These are phyloP conservation scores for Backusella parvicylindrica DNA, from an alignment of 192 early-diverging fungal genomes.

Conservation along the genomic window DNA sequence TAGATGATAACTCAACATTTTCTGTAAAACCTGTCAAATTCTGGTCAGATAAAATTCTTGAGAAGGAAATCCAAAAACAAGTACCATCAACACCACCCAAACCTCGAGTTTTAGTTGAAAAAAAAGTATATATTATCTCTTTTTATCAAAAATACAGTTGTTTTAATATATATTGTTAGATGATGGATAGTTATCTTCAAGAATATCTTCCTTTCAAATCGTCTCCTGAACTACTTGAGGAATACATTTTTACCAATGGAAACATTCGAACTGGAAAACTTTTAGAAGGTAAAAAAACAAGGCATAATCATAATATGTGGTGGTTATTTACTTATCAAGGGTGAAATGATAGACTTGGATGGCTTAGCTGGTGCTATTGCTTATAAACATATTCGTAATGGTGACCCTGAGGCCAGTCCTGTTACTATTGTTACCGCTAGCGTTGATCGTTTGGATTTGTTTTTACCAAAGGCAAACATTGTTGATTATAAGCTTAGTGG, in stretches of 20 bases:
- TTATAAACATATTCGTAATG: slow-evolving; percentile 64
- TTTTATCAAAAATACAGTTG: not conserved
- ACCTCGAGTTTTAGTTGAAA: not conserved
- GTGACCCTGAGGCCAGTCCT: slow-evolving; percentile 38
- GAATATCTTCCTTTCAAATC: slow-evolving; percentile 75
- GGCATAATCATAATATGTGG: not conserved
- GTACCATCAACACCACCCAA: not conserved
- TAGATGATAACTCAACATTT: slow-evolving; percentile 14
- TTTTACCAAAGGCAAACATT: slow-evolving; percentile 50
- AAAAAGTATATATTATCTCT: slow-evolving; percentile 11
- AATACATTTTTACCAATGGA: slow-evolving; percentile 79
- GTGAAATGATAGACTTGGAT: slow-evolving; percentile 57
- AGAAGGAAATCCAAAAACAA: slow-evolving; percentile 18
- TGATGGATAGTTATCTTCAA: slow-evolving; percentile 74
- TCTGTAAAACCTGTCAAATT: slow-evolving; percentile 38
- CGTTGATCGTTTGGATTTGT: slow-evolving; percentile 84
- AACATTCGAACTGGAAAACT: slow-evolving; percentile 78
- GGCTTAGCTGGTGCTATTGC: slow-evolving; percentile 75
- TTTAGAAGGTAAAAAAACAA: slow-evolving; percentile 54
- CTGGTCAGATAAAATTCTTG: slow-evolving; percentile 39
- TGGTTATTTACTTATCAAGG: not conserved
- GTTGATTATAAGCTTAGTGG: slow-evolving; percentile 79
- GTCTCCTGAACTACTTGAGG: slow-evolving; percentile 67
- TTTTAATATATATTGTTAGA: slow-evolving; percentile 41
- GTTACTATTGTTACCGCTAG: slow-evolving; percentile 84